phyloP scores from a whole-genome alignment of 2,329 filamentous ascomycete genomes.

The Allantophomopsis lycopodina region DNA sequence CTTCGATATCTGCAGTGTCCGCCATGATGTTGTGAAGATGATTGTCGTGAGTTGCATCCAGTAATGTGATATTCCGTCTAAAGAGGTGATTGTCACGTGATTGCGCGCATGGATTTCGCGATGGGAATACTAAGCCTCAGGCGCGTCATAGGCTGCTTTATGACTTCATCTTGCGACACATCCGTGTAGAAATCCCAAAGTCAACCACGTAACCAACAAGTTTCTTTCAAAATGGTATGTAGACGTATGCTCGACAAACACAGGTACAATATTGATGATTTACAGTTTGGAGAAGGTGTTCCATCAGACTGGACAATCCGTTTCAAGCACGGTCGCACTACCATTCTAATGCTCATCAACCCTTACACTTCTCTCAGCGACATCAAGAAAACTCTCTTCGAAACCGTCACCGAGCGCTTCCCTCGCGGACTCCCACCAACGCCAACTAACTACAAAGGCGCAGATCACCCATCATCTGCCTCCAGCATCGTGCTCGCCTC shows the following conservation, averaged over 20 bases:
- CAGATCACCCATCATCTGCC: slow-evolving; percentile 19
- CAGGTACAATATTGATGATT: too few species aligned
- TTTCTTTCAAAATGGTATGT: too few species aligned
- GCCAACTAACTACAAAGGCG: slow-evolving; percentile 23
- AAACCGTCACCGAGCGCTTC: slow-evolving; percentile 41
- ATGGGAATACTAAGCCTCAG: too few species aligned
- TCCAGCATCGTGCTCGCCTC: slow-evolving; percentile 30
- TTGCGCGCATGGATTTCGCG: too few species aligned
- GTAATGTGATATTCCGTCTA: too few species aligned
- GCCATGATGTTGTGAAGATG: not conserved
- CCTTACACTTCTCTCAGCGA: slow-evolving; percentile 39
- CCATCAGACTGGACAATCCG: slow-evolving; percentile 49
- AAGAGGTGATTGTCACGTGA: too few species aligned
- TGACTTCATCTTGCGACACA: too few species aligned
- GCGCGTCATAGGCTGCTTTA: too few species aligned
- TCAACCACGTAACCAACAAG: too few species aligned
- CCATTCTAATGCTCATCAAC: slow-evolving; percentile 54
- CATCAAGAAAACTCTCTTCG: slow-evolving; percentile 43
- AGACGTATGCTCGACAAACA: too few species aligned
- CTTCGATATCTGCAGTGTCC: not conserved
- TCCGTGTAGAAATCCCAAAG: too few species aligned
- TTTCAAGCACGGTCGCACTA: slow-evolving; percentile 61
- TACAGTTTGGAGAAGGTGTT: slow-evolving; percentile 10
- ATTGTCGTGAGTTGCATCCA: not conserved
- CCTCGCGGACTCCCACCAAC: slow-evolving; percentile 31